A percentile compares a stretch with the other conserved stretches of the same genome.
Conservation (phyloP, 1,284 basidiomycete genomes). For the Neonothopanus nambi region DNA sequence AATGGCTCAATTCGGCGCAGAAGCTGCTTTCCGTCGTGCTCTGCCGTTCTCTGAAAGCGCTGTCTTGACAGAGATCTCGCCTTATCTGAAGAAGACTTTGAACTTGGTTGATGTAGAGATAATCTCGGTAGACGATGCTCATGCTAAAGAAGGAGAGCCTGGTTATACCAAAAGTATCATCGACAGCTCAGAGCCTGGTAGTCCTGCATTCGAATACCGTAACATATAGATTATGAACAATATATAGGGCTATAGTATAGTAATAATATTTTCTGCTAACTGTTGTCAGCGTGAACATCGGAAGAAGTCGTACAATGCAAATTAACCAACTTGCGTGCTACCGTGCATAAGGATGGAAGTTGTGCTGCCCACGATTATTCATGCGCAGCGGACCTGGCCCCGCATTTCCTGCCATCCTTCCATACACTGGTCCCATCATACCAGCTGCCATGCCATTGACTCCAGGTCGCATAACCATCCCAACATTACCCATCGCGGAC, state of each 20-base stretch:
- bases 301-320: no score
- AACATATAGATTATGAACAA: constrained; percentile 45
- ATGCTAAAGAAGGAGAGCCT: constrained; percentile 49
- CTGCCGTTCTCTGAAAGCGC: constrained; percentile 86
- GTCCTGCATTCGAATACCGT: constrained; percentile 83
- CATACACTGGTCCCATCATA: constrained; percentile 14
- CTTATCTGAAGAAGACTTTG: constrained; percentile 86
- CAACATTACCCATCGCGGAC: constrained; percentile 29
- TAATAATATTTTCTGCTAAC: no score
- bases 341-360: constrained; percentile 63
- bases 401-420: constrained; percentile 36
- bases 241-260: background rate
- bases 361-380: constrained; percentile 56
- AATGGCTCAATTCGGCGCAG: constrained; percentile 76
- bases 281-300: no score
- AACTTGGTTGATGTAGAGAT: constrained; percentile 75
- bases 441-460: constrained; percentile 25
- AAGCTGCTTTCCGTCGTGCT: constrained; percentile 84
- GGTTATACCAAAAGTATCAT: constrained; percentile 71
- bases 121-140: constrained; percentile 70
- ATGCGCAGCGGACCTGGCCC: constrained; percentile 55
- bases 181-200: constrained; percentile 86
- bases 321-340: constrained; percentile 18
- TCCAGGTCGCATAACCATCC: constrained; percentile 28
- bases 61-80: constrained; percentile 72